phyloP scores from a whole-genome alignment of 2,329 filamentous ascomycete genomes.

The Capronia epimyces region DNA sequence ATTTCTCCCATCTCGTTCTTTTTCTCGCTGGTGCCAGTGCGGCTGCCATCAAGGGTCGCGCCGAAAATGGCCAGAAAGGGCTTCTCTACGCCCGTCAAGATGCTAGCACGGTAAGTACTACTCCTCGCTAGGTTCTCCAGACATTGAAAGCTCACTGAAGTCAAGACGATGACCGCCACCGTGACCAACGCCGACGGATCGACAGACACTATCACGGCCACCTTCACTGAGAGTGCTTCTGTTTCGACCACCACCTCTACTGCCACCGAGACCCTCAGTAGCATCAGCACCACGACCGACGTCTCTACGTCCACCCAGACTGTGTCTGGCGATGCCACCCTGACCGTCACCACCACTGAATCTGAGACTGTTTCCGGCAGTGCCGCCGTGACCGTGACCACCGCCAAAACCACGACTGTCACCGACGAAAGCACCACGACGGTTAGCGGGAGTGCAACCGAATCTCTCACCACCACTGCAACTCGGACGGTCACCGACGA shows the following conservation, averaged over 20 bases:
- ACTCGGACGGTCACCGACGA: not conserved
- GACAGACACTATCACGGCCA: not conserved
- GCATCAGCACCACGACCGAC: not conserved
- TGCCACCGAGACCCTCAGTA: not conserved
- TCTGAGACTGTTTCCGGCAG: not conserved
- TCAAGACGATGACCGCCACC: not conserved
- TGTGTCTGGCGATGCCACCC: not conserved
- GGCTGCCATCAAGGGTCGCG: not conserved
- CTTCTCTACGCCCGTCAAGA: not conserved
- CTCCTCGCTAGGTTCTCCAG: not conserved
- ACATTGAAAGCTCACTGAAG: not conserved
- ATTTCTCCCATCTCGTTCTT: slow-evolving; percentile 3
- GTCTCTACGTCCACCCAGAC: not conserved
- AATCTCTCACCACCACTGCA: not conserved
- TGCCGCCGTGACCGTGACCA: not conserved
- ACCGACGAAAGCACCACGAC: not conserved
- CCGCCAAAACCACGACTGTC: not conserved
- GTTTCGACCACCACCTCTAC: not conserved
- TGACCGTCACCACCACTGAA: not conserved
- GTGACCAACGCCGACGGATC: not conserved
- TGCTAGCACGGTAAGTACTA: not conserved
- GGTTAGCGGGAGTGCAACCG: too few species aligned
- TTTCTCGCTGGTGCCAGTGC: slow-evolving; percentile 1
- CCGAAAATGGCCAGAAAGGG: not conserved
- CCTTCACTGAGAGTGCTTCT: not conserved